These are phyloP conservation scores for Pseudocercospora vitis DNA, from an alignment of 2,329 filamentous ascomycete genomes.

Conservation along the genomic window DNA sequence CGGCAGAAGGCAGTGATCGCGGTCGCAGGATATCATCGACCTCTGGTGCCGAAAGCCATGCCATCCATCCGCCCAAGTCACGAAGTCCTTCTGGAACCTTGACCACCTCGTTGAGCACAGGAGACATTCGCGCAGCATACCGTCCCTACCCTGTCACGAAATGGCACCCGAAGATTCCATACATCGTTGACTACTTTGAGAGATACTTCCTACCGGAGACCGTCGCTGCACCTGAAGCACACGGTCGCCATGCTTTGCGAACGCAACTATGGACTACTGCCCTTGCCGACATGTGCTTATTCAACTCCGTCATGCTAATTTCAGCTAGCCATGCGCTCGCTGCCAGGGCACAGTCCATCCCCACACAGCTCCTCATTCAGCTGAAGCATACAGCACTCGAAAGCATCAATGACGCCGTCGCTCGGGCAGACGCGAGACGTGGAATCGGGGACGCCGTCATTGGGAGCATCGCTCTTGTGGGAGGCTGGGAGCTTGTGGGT, in stretches of 20 bases:
- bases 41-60: constrained; percentile 14
- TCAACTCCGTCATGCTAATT: constrained; percentile 24
- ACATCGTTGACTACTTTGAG: constrained; percentile 22
- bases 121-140: constrained; percentile 17
- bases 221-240: background rate
- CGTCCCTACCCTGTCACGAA: constrained; percentile 19
- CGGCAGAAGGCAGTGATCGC: constrained; percentile 15
- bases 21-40: constrained; percentile 18
- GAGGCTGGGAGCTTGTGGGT: constrained; percentile 27
- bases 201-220: constrained; percentile 20
- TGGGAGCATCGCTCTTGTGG: constrained; percentile 25
- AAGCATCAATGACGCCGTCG: constrained; percentile 23
- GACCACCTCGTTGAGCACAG: constrained; percentile 13
- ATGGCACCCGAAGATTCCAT: constrained; percentile 24
- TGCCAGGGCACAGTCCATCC: constrained; percentile 17
- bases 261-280: constrained; percentile 24
- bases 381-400: constrained; percentile 24
- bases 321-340: constrained; percentile 25
- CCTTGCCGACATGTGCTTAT: constrained; percentile 20
- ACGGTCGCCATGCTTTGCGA: constrained; percentile 23
- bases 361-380: constrained; percentile 19
- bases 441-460: constrained; percentile 22
- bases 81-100: constrained; percentile 9
- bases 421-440: constrained; percentile 9
- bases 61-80: constrained; percentile 10